Base-by-base conservation (phyloP, 1,284 basidiomycete species). In the Xerocomus amazonicus region DNA sequence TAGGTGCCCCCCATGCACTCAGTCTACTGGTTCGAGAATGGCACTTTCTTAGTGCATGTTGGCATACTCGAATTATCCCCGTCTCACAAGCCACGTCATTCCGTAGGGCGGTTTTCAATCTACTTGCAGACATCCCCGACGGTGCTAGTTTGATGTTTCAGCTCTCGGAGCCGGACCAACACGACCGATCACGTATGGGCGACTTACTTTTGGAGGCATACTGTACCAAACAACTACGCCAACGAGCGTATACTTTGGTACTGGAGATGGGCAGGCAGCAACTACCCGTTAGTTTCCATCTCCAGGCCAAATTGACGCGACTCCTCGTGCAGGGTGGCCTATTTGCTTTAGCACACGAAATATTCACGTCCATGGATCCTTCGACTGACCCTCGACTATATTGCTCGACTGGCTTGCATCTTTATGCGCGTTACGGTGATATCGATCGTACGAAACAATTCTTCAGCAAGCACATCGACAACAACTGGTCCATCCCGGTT, bases 391-490 rank as follows among this genome's bases (percentile, higher is more conserved):
- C 58, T 27, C 50, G 48, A 29, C 56, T 60, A 45, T 72, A 74
- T 54, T 60, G 73, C 28, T 68, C 71, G 28, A 72, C 72, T 9
- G 82, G 78, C 9, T 68, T 87, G 8, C 70, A 74, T 59, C 64
- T 86, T 13, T 72, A 72, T 57, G 70, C 79, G 9, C 73, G 73
- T 37, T 71, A 77, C 55, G 84, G 84, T 26, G 71, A 84, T 49
- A 53, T 66, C 13, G 56, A 55, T 13, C 66, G 66, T 10, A 74
- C 80, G 0, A 66, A 81, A 47, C 57, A 68, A 23, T 74, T 71
- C 56, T 84, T 74, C 56, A 54, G 67, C 34, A 57, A 57, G 6
- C 64, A 83, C 34, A 49, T 57, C 9, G 59, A 66, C 13, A 59
- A 59, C 23, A 57, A 65, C 4, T 61, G 61, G 54, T 65, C 67